These are phyloP conservation scores for Somion occarium DNA, from an alignment of 1,284 basidiomycete species.

Conservation along the genomic window DNA sequence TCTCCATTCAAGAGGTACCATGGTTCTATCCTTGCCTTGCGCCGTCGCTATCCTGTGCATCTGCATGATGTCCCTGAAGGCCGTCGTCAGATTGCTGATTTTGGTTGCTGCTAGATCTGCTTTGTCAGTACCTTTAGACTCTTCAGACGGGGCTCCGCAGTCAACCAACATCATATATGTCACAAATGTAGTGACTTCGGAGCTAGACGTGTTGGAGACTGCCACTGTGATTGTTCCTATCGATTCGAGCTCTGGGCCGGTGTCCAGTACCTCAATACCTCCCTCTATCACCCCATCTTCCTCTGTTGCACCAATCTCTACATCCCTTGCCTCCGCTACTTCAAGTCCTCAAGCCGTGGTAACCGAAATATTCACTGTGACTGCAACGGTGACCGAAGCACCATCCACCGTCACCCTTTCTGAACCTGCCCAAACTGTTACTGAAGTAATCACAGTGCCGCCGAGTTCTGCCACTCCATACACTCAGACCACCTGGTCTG, in stretches of 20 bases:
- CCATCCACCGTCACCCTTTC: slow-evolving; percentile 29
- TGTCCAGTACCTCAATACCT: neutral
- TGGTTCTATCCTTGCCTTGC: neutral
- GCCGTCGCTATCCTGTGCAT: neutral
- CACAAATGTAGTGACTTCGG: slow-evolving; percentile 17
- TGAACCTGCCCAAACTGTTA: slow-evolving; percentile 28
- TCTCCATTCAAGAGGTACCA: neutral
- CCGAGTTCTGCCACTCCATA: slow-evolving; percentile 16
- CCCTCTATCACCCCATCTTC: neutral
- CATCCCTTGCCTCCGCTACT: slow-evolving; percentile 1
- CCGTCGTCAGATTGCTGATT: neutral
- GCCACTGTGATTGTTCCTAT: slow-evolving; percentile 12
- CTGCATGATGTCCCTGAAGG: neutral
- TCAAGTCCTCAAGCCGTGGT: slow-evolving; percentile 1
- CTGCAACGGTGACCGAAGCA: slow-evolving; percentile 25
- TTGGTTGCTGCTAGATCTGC: neutral
- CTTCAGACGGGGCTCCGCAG: slow-evolving; percentile 4
- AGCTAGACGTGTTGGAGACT: slow-evolving; percentile 12
- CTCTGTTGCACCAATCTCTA: neutral
- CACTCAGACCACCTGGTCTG: slow-evolving; percentile 39
- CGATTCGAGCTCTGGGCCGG: neutral
- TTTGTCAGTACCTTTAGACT: slow-evolving; percentile 15
- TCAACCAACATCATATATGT: slow-evolving; percentile 11
- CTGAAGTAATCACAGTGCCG: slow-evolving; percentile 23
- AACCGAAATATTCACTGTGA: slow-evolving; percentile 17